Base-by-base conservation (phyloP, 176 grass and related monocot genomes). In the Aegilops speltoides region DNA sequence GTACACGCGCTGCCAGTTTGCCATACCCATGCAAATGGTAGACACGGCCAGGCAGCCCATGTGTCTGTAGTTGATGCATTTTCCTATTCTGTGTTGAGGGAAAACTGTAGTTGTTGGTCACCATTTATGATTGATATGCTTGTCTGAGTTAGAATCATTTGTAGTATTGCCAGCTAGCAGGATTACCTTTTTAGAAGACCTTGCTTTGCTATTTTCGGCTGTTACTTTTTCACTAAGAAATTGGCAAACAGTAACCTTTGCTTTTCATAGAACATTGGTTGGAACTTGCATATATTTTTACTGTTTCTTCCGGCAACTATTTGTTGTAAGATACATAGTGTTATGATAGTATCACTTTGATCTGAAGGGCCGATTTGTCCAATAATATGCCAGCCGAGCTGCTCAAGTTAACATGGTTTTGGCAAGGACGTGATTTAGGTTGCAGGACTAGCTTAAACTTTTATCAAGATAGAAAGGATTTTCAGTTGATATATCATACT, bases 71-170 rank as follows among this genome's bases (percentile, higher is more conserved):
- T 33, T 46, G 16, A 19, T 10, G 19, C 33, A 16, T 45, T 77
- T 77, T 4, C 29, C 4, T 5, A 31, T 7, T 73, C 40, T 59
- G 8, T 89, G 65, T 59, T 61, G 40, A 26, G 36, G 46, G 36
- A 34, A 78, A 69, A 24, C 13, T 68, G 33, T 81, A 56, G 69
- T 3, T 82, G 15, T 71, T 79, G 24, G 29, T 68, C 16, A 64
- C 71, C 36, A 76, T 64, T 76, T 66, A 57, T 57, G 16, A 57
- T 54, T 54, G 50, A 54, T 76, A 74, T 87, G 45, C 79, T 68
- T 33, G 79, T 69, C 33, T 12, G 12, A 77, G 34, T 68, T 73
- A 54, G 50, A 69, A 59, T 43, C 86, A 82, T 56, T 32, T 83
- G 34, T 20, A 31, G 68, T 59, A 20, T n/a, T 48, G 12, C 19